Base-by-base conservation (phyloP, 495 filamentous ascomycete genomes). In the Pyronema domesticum region DNA sequence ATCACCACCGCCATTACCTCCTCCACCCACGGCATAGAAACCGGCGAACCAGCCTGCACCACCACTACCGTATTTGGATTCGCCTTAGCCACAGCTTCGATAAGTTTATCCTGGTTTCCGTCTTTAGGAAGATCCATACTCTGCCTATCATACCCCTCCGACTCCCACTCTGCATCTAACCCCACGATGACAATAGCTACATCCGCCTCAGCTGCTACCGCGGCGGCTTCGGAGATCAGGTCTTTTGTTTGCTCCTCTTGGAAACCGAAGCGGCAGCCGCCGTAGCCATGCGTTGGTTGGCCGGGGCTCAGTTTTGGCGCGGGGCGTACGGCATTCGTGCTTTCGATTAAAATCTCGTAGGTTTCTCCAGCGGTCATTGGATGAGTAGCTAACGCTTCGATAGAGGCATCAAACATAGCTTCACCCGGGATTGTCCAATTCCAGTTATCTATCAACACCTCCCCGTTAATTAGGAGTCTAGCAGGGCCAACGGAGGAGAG, bases 111-210 rank as follows among this genome's bases (percentile, higher is more conserved):
- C 63, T 82, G 84, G 61, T 77, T 80, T 0, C 81, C 81, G 39
- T 72, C 70, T 0, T 72, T 73, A 5, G 86, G 86, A 8, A 93
- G 74, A 58, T 86, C 80, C 85, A 91, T 89, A 51, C 78, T 78
- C 53, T 81, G 74, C n/a, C 85, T 76, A 66, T 93, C 86, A 57
- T 86, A 81, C 18, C 87, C 87, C 55, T 93, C 87, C 14, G 82
- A 85, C 65, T 93, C 86, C 86, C 86, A 93, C 64, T 94, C 87
- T 43, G 74, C 76, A 61, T 85, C 85, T 11, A 93, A 72, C 3
- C 87, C 87, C 17, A 85, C 83, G 59, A 86, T 78, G 8, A 93
- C 72, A 47, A 93, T 73, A 6, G 84, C 87, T 33, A 87, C 80
- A 51, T 89, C 84, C 1, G 81, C 78, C 10, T 73, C 67, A 51